Evolutionary conservation across 805 yeast genomes (phyloP), one percentile per base, ranked within the genome.

Genomic region (Ogataea pini): DNA sequence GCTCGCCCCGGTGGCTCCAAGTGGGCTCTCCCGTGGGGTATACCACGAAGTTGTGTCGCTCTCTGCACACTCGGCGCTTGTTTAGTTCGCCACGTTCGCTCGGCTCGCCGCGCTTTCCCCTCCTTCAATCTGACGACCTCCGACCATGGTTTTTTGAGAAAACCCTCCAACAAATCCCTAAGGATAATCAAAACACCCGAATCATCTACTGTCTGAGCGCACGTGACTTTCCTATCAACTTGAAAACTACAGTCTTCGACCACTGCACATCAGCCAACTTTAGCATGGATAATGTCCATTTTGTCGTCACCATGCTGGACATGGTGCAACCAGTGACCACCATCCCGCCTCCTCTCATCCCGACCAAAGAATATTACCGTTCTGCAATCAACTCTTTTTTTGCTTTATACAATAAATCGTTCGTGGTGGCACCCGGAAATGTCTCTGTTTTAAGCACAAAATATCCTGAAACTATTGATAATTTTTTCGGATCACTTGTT

Each of bases 171-270:
- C 29, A 46, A 27, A 47, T 42, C 12, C 44, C 54, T 1, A 25
- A 28, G 12, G 12, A 29, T 8, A 10, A 40, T 17, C 48, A 48
- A 22, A 45, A 46, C 20, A 34, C 37, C 5, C 36, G 47, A 10
- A 25, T 59, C 9, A 16, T 61, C 8, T 61, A 54, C 37, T 55
- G 59, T 28, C 36, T 59, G 8, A 48, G 34, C 27, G 58, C 61
- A 1, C 44, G 54, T 18, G 60, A 58, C 24, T 61, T 61, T 31
- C 63, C 64, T 12, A 28, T 59, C 14, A 51, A 53, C 25, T 40
- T 59, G 20, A 40, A 29, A n/a, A 40, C 41, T 4, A 42, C 49
- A 29, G 18, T 22, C 7, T 43, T 44, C 7, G 41, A 49, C 12
- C 22, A 22, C 12, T 40, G 50, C 19, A 31, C 46, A 19, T 17